A percentile compares a stretch with the other conserved stretches of the same genome.
Conservation (phyloP, 306 rosid species). For the Prunus mume region DNA sequence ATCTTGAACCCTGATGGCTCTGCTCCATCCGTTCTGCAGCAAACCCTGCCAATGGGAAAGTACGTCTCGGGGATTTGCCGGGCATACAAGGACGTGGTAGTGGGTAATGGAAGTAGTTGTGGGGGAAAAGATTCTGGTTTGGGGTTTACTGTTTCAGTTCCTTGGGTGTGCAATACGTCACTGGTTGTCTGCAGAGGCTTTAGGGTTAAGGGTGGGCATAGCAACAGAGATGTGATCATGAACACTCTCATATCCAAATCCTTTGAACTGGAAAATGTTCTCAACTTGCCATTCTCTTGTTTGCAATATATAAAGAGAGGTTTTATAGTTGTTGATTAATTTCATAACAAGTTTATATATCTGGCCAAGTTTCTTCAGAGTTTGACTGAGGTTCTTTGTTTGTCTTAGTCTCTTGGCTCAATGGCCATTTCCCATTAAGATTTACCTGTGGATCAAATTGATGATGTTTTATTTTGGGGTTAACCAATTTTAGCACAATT, state of each 20-base stretch:
- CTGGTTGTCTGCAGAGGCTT: constrained; percentile 80
- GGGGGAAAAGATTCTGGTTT: constrained; percentile 44
- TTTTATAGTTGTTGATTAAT: constrained; percentile 56
- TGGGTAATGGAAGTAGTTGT: constrained; percentile 32
- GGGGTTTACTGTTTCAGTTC: constrained; percentile 79
- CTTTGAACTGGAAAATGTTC: constrained; percentile 61
- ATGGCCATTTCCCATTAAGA: no score
- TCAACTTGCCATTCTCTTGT: constrained; percentile 73
- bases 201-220: constrained; percentile 26
- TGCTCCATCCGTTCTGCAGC: constrained; percentile 45
- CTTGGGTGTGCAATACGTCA: constrained; percentile 87
- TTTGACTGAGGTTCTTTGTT: neutral
- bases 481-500: no score
- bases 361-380: neutral
- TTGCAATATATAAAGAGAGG: constrained; percentile 71
- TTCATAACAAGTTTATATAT: neutral
- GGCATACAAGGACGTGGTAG: constrained; percentile 68
- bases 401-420: no score
- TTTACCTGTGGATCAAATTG: no score
- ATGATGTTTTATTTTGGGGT: no score
- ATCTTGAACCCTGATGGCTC: constrained; percentile 47
- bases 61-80: constrained; percentile 55
- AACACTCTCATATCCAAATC: constrained; percentile 58
- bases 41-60: constrained; percentile 64
- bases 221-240: constrained; percentile 36